Percentiles rank a stretch among this genome's conserved stretches.
Evolutionary conservation across 2,329 filamentous ascomycete genomes (phyloP).

Genomic region (Neoarthrinium moseri): DNA sequence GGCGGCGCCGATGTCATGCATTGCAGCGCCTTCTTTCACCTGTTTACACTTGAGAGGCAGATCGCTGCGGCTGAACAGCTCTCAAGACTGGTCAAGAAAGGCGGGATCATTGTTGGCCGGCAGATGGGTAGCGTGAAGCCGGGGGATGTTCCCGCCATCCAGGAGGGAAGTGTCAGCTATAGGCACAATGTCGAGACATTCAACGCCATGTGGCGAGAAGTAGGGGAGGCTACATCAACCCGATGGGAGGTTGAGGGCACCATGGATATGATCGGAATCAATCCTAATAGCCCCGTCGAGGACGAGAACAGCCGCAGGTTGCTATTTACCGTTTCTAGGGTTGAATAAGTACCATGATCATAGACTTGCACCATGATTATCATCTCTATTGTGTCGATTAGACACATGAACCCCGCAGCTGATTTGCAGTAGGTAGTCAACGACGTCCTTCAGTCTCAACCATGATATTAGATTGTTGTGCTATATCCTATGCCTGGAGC

Average conservation of each 20-base stretch:
- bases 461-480: too few species aligned
- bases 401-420: too few species aligned
- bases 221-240: slow-evolving; percentile 12
- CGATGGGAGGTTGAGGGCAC: slow-evolving; percentile 17
- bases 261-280: slow-evolving; percentile 14
- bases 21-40: slow-evolving; percentile 22
- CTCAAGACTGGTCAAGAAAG: slow-evolving; percentile 14
- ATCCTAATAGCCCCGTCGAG: slow-evolving; percentile 12
- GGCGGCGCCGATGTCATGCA: slow-evolving; percentile 21
- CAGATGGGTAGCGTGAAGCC: slow-evolving; percentile 17
- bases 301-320: slow-evolving; percentile 17
- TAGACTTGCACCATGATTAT: too few species aligned
- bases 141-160: slow-evolving; percentile 14
- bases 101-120: slow-evolving; percentile 17
- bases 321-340: slow-evolving; percentile 17
- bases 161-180: slow-evolving; percentile 6
- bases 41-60: slow-evolving; percentile 21
- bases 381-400: too few species aligned
- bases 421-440: too few species aligned
- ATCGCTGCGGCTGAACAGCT: slow-evolving; percentile 14
- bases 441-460: too few species aligned
- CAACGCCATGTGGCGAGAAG: background rate
- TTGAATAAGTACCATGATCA: background rate
- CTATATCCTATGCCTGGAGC: too few species aligned
- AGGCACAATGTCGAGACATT: background rate